Base-by-base conservation (phyloP, 257 asterid species). In the Marsdenia floribunda region DNA sequence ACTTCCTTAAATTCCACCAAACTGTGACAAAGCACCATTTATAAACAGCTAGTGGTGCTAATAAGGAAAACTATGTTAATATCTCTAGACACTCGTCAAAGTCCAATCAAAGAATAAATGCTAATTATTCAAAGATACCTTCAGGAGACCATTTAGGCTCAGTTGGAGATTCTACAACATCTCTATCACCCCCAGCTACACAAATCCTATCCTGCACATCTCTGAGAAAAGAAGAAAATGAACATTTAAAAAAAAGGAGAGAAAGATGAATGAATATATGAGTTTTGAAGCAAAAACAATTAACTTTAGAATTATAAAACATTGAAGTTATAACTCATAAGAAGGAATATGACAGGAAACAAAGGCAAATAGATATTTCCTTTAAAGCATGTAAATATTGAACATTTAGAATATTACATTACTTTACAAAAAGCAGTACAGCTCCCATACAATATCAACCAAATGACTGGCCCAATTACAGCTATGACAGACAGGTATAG, bases 121-220 rank as follows among this genome's bases (percentile, higher is more conserved):
- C 10, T 67, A 78, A 22, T 63, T 73, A 52, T 54, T 29, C 33
- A 70, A 22, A 50, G 57, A 76, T 86, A 94, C 99, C 99, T 92
- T 94, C 90, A 73, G 89, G 88, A 60, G 99, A 94, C 99, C 99
- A 94, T 88, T 87, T 92, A 71, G 99, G 99, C 85, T 94, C 99
- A 80, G 88, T 86, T 72, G 96, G 96, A 79, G 99, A 90, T 83
- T 94, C 99, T 73, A 89, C 85, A 73, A 92, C 74, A 53, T 86
- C 83, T 54, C 79, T 84, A 84, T 92, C 93, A 68, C 97, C 96
- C 57, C 99, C 99, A 80, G 99, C 97, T 75, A 94, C 92, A 82
- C 99, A 90, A 46, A 87, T 79, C 57, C 89, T 85, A 35, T 86
- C 79, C 40, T 76, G 72, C 63, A 94, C 87, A 61, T 90, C 92